Evolutionary conservation across 2,329 filamentous ascomycete genomes (phyloP), one percentile per base, ranked within the genome.

Genomic region (Ophiocordyceps sinensis): DNA sequence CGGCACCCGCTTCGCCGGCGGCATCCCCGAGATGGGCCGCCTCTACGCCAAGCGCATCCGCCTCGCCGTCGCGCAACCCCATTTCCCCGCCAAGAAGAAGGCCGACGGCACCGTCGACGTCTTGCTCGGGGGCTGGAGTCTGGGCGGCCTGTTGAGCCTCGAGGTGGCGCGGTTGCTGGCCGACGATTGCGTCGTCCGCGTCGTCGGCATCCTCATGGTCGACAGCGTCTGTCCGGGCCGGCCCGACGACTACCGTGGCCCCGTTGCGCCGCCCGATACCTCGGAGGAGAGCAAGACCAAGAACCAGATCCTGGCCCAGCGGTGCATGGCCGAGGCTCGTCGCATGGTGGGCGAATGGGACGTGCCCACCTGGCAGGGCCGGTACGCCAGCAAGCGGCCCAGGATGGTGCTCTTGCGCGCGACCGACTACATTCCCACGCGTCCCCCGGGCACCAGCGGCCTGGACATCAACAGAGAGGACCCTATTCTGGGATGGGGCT

Each of bases 101-200:
- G 19, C 28, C 11, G 49, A 55, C 37, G 58, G 54, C 36, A 53
- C 48, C 41, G 48, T 53, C 13, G 49, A 64, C 21, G 58, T 77
- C 34, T 51, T 76, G 5, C 53, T 77, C 9, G 71, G 72, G 3
- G 73, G 72, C 4, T 76, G 72, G 72, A 73, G 70, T 4, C 50
- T 75, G 4, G 73, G 73, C 12, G 73, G 72, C 0, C 50, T 70
- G 36, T 49, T 75, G 14, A 64, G 69, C 7, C 57, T 76, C 12
- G 68, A 75, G 49, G 60, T 74, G 39, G 64, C 71, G 6, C 55
- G 61, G 39, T 54, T 66, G 45, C 53, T 74, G 8, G 54, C 55
- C 14, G 51, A 53, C 8, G 60, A 64, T 13, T 41, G 46, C 1
- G 44, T 47, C 12, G 53, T 72, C 21, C 56, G 55, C 1, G 59